Conservation (phyloP, 1,139 yeast species). For the Hanseniaspora sp. region DNA sequence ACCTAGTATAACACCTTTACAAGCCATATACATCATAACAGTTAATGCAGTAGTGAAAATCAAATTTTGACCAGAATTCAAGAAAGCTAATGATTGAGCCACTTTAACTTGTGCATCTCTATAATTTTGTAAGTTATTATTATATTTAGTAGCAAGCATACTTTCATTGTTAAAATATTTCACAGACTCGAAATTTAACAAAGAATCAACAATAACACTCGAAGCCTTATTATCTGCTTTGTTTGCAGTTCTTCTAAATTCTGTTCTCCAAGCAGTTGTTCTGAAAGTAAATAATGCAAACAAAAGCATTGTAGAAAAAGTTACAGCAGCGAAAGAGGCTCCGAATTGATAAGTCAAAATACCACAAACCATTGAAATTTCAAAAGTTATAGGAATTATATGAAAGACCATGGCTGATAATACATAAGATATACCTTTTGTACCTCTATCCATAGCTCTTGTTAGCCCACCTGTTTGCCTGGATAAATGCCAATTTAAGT, state of each 20-base stretch:
- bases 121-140: slow-evolving; percentile 59
- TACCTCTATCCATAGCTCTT: slow-evolving; percentile 93
- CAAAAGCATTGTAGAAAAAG: slow-evolving; percentile 75
- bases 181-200: slow-evolving; percentile 88
- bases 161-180: slow-evolving; percentile 85
- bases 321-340: slow-evolving; percentile 73
- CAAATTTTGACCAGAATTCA: slow-evolving; percentile 84
- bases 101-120: slow-evolving; percentile 78
- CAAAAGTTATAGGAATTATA: slow-evolving; percentile 83
- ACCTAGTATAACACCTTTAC: slow-evolving; percentile 79
- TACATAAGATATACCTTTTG: slow-evolving; percentile 91
- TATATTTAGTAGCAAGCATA: slow-evolving; percentile 70
- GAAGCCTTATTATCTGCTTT: slow-evolving; percentile 93
- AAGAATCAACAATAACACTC: slow-evolving; percentile 82
- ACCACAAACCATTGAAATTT: slow-evolving; percentile 86
- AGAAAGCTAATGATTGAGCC: slow-evolving; percentile 81
- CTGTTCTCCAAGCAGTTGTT: slow-evolving; percentile 95
- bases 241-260: slow-evolving; percentile 81
- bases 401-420: slow-evolving; percentile 94
- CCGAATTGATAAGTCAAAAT: slow-evolving; percentile 90
- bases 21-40: slow-evolving; percentile 98
- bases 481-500: slow-evolving; percentile 77
- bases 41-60: slow-evolving; percentile 88
- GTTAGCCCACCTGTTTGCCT: slow-evolving; percentile 94
- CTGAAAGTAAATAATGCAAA: slow-evolving; percentile 77